Evolutionary conservation across 1,284 basidiomycete genomes (phyloP).

Genomic region (Tilletia setariae): DNA sequence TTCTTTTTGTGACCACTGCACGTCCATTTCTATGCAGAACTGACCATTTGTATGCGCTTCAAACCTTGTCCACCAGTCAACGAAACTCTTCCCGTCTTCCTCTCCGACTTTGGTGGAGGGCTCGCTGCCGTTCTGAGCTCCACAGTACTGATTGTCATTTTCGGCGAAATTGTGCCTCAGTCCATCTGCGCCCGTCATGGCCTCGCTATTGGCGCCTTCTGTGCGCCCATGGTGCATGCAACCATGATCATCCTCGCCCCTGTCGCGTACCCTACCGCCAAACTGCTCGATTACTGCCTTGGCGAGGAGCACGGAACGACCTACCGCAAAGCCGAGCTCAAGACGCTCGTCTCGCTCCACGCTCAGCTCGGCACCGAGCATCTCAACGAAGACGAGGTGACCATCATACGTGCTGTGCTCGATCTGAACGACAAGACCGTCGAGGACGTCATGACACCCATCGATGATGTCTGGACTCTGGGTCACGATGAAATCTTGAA

Average conservation of each 20-base stretch:
- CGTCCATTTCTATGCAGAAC: background rate
- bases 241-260: constrained; percentile 57
- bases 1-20: background rate
- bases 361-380: constrained; percentile 80
- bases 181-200: constrained; percentile 81
- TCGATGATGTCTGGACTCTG: constrained; percentile 73
- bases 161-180: constrained; percentile 56
- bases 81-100: constrained; percentile 57
- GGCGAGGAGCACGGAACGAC: constrained; percentile 57
- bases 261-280: constrained; percentile 56
- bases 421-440: constrained; percentile 63
- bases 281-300: constrained; percentile 56
- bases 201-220: constrained; percentile 82
- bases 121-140: constrained; percentile 47
- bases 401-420: constrained; percentile 57
- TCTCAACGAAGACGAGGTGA: constrained; percentile 78
- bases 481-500: constrained; percentile 75
- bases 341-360: constrained; percentile 73
- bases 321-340: constrained; percentile 64
- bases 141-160: constrained; percentile 57
- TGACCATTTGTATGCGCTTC: background rate
- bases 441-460: constrained; percentile 63
- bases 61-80: constrained; percentile 53
- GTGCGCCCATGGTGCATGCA: constrained; percentile 66
- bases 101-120: constrained; percentile 50